Base-by-base conservation (phyloP, 2,329 filamentous ascomycete species). In the Metarhizium album region DNA sequence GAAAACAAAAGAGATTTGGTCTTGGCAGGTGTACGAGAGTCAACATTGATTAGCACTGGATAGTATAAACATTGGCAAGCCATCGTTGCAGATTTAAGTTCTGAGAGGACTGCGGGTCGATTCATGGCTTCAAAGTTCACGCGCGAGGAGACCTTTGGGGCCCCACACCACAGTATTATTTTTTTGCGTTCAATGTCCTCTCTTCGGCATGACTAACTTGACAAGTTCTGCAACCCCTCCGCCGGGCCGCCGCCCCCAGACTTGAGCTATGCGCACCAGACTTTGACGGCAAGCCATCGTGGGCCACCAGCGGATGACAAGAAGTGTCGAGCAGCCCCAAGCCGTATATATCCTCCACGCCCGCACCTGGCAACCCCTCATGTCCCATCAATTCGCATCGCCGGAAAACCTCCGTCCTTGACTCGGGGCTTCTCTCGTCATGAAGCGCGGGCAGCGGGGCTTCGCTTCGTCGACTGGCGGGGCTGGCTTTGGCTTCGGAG, bases 401-500 rank as follows among this genome's bases (percentile, higher is more conserved):
- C 43, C n/a, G 24, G 35, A 24, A 14, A 23, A 7, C 13, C 27
- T 18, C 11, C 11, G 5, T 13, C 20, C 11, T 11, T 47, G n/a
- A 5, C 14, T 33, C 46, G 18, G 4, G 18, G 22, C 8, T 23
- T 38, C 29, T 16, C 8, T 27, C 37, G 23, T 42, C 46, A 53
- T 53, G 52, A 53, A 53, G 46, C 49, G 49, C 22, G 52, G 42
- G 35, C 52, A 42, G 49, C 46, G 52, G 33, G 52, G 52, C 48
- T 49, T 53, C 31, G 49, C 46, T 7, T 43, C 40, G 22, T 46
- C 46, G 14, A 35, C 42, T 33, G 65, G 49, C 31, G 35, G 38
- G 24, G 48, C 31, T 9, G 40, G 40, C 20, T 48, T 51, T 31
- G 51, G 47, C 53, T 71, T 75, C 58, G 64, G 69, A 37, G 68